Base-by-base conservation (phyloP, 192 early-diverging fungal species). In the Coemansia sp. region DNA sequence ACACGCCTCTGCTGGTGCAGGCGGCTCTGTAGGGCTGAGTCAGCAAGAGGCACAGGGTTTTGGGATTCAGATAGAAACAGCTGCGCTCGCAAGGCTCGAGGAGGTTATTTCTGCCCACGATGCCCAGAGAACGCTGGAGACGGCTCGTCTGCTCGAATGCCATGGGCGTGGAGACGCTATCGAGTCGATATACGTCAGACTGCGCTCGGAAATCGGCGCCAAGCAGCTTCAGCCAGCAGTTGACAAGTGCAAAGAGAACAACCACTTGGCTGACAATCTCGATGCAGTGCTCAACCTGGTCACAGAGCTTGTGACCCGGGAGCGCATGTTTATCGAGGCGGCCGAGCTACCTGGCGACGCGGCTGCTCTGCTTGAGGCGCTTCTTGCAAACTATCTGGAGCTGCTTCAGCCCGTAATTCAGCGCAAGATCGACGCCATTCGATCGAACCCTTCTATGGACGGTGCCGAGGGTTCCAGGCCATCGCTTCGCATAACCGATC, bases 291-390 rank as follows among this genome's bases (percentile, higher is more conserved):
- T 77, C 22, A 17, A 40, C 20, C 16, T 51, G 5, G 30, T 77
- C 20, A 50, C 52, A 1, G 67, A 66, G 4, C 57, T 71, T 4
- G 17, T 75, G 0, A 28, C 60, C 14, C 66, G 60, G 14, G 78
- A 81, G 34, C 69, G 73, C 16, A 56, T 48, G 6, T 67, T 81
- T 57, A 48, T 69, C n/a, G 73, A 75, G 50, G 66, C 73, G 3
- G 64, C 60, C 8, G 73, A 62, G 3, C 32, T 64, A 8, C 8
- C 60, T 31, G 56, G 64, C 32, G 45, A 22, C 31, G 40, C 65
- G 5, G 66, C 55, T n/a, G 61, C 42, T 0, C 11, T 81, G 40
- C 49, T 68, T 31, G 70, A 72, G 16, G 50, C 55, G 29, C 50
- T 75, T 6, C 30, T 75, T 40, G 63, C 45, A 17, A 40, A 49